Evolutionary conservation across 116 monocot species (phyloP).

Genomic region (Trichopus zeylanicus): DNA sequence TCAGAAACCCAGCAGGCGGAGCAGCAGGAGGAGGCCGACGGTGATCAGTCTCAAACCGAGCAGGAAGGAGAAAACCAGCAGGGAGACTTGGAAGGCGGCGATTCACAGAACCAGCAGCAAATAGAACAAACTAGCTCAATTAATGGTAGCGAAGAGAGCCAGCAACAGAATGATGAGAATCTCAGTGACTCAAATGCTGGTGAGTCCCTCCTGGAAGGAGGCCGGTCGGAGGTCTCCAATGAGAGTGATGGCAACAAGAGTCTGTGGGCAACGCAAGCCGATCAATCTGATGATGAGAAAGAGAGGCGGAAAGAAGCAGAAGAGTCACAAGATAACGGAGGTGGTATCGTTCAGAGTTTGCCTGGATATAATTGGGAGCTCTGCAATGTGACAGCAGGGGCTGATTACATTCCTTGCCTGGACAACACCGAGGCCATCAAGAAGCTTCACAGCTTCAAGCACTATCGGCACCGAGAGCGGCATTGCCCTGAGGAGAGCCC

Average conservation of each 20-base stretch:
- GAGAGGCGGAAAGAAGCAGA: constrained; percentile 31
- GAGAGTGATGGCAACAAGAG: constrained; percentile 14
- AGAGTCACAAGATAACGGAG: neutral
- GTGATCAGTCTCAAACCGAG: too few species aligned
- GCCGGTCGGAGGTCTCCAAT: neutral
- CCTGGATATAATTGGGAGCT: constrained; percentile 47
- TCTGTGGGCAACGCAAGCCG: constrained; percentile 56
- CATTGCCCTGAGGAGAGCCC: constrained; percentile 83
- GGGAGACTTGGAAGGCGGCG: constrained; percentile 5
- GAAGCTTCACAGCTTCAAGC: constrained; percentile 40
- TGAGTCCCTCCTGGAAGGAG: constrained; percentile 8
- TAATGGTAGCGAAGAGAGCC: neutral
- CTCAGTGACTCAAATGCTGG: constrained; percentile 11
- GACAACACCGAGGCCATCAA: constrained; percentile 76
- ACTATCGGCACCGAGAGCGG: constrained; percentile 75
- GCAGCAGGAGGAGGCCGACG: too few species aligned
- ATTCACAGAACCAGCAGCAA: neutral
- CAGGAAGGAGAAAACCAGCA: too few species aligned
- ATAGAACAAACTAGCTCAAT: neutral
- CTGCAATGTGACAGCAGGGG: constrained; percentile 67
- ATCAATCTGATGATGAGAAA: constrained; percentile 45
- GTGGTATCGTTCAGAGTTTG: neutral
- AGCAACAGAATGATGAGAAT: constrained; percentile 12
- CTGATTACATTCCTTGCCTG: constrained; percentile 88
- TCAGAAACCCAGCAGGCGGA: too few species aligned